Base-by-base conservation (phyloP, 1,139 yeast genomes). In the Scheffersomyces lignicola region DNA sequence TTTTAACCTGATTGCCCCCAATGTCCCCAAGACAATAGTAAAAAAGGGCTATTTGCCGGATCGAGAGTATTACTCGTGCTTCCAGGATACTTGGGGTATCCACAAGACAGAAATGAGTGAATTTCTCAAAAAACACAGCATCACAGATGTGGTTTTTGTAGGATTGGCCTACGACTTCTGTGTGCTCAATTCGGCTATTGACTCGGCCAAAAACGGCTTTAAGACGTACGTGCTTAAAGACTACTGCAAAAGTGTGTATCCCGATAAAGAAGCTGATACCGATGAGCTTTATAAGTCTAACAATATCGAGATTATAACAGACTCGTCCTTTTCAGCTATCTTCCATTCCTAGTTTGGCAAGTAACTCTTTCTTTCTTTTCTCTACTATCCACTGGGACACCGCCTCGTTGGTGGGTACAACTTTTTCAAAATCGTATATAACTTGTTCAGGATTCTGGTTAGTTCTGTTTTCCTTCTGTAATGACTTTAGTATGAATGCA, bases 111-210 rank as follows among this genome's bases (percentile, higher is more conserved):
- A 80, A 38, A 63, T 90, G 45, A 68, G 71, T 35, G 56, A 54
- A 1, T 58, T 69, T 27, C 65, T 90, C 43, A 54, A 52, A 18
- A 51, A 64, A 0, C 45, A 65, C 21, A 62, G 58, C 0, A 75
- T 87, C 27, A 69, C 75, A 2, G 76, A 80, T 34, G 88, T 89
- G 4, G 79, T 70, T 33, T 71, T 86, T 21, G 94, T 82, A 1
- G 97, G 97, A 0, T 51, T 90, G 21, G 97, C 97, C 0, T 78
- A 79, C 43, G 97, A 90, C 54, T 88, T 65, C 55, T 90, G 97
- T 57, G 97, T 90, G 7, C 62, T 77, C 47, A 69, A 79, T 51
- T 83, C 95, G 0, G 88, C 95, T 1, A 53, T 78, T 21, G 95
- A 89, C 43, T 71, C 89, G 23, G 76, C 73, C 0, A 58, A 56